Conservation (phyloP, 331 rosid species). For the Stylosanthes scabra region DNA sequence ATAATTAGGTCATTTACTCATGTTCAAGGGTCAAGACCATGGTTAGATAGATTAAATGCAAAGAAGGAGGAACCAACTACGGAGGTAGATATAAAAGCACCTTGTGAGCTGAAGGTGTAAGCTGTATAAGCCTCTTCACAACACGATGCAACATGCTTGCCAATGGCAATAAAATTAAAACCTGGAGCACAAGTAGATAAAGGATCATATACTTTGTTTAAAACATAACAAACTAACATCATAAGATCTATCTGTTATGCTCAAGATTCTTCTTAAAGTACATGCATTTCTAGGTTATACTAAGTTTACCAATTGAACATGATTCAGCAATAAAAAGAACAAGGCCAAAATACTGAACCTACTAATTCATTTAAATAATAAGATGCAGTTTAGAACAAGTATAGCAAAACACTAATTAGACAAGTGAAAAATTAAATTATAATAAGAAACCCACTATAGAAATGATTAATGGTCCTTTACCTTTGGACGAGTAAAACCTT, state of each 20-base stretch:
- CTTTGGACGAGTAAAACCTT: conserved; percentile 98
- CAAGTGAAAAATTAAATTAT: conserved; percentile 30
- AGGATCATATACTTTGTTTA: background rate
- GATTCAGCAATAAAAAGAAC: background rate
- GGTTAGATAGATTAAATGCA: background rate
- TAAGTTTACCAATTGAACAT: conserved; percentile 16
- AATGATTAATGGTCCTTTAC: conserved; percentile 55
- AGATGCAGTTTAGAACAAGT: background rate
- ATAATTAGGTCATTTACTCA: too few species aligned
- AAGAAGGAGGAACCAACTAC: background rate
- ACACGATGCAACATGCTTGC: conserved; percentile 72
- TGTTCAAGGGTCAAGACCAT: background rate
- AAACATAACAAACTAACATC: conserved; percentile 13
- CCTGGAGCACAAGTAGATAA: conserved; percentile 55
- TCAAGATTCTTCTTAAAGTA: conserved; percentile 3
- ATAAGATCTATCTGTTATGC: background rate
- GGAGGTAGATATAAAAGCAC: conserved; percentile 44
- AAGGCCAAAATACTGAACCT: background rate
- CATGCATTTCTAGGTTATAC: conserved; percentile 34
- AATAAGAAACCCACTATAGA: conserved; percentile 18
- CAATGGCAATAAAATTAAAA: conserved; percentile 82
- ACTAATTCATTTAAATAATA: conserved; percentile 11
- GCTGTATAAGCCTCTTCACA: conserved; percentile 85
- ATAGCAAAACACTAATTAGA: background rate
- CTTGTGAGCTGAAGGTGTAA: conserved; percentile 82